Percentiles rank a stretch among this genome's conserved stretches.
Evolutionary conservation across 169 alveolate species (phyloP).

Genomic region (Neospora caninum): DNA sequence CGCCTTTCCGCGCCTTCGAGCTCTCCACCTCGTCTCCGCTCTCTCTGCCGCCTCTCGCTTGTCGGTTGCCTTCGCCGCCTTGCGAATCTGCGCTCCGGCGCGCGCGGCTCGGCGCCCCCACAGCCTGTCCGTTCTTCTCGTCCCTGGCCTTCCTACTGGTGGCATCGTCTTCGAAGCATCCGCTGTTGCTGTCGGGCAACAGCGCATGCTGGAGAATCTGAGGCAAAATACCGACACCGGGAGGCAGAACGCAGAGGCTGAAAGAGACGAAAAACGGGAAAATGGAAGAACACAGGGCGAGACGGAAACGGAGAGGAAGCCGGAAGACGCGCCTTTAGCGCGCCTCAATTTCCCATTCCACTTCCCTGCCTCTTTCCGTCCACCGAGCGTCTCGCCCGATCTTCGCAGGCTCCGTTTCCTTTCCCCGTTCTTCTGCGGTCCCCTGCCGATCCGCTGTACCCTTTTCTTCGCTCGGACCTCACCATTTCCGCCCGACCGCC

Average conservation of each 20-base stretch:
- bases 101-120: too few relatives aligned
- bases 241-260: neutral
- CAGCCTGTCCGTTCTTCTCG: too few relatives aligned
- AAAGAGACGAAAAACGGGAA: neutral
- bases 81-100: neutral
- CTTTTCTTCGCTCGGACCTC: neutral
- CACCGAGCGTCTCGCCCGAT: too few relatives aligned
- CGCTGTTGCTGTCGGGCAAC: neutral
- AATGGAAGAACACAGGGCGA: too few relatives aligned
- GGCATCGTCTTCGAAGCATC: neutral
- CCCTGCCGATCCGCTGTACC: too few relatives aligned
- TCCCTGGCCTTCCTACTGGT: too few relatives aligned
- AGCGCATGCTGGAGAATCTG: neutral
- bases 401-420: too few relatives aligned
- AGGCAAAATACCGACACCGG: neutral
- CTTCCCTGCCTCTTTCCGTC: too few relatives aligned
- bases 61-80: neutral
- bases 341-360: too few relatives aligned
- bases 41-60: neutral
- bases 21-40: neutral
- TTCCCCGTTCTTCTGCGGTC: too few relatives aligned
- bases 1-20: neutral
- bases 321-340: too few relatives aligned
- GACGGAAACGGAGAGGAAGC: too few relatives aligned
- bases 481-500: slow-evolving; percentile 33